Conservation (phyloP, 2,329 filamentous ascomycete genomes). For the Fusarium ramigenum region DNA sequence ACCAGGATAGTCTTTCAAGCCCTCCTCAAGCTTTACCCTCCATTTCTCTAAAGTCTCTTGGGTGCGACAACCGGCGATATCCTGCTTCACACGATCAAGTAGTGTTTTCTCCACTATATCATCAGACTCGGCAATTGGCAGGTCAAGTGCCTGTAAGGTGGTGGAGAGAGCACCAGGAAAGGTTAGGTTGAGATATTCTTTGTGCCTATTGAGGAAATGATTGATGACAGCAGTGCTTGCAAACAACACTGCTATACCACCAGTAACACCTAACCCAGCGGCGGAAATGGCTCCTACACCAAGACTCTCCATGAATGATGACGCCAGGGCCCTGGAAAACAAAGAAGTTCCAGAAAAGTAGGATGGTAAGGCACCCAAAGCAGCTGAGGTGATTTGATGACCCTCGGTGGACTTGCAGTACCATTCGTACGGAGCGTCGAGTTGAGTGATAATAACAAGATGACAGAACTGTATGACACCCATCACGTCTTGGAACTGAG, state of each 20-base stretch:
- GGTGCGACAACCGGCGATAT: background rate
- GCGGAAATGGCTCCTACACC: background rate
- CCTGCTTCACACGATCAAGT: background rate
- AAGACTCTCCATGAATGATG: background rate
- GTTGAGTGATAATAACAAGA: background rate
- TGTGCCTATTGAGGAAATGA: background rate
- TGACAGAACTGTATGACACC: background rate
- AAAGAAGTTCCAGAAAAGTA: background rate
- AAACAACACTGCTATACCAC: background rate
- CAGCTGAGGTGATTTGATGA: background rate
- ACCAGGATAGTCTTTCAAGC: background rate
- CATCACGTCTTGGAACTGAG: background rate
- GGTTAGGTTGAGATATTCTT: background rate
- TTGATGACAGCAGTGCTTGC: background rate
- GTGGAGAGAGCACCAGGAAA: background rate
- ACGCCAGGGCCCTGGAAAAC: background rate
- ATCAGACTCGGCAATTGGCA: background rate
- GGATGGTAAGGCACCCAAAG: background rate
- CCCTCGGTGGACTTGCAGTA: background rate
- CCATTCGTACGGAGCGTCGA: conserved; percentile 2
- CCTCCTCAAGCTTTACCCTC: background rate
- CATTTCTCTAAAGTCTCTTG: background rate
- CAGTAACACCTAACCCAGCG: background rate
- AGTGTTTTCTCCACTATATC: background rate
- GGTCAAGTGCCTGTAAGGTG: background rate